Evolutionary conservation across 2,329 filamentous ascomycete species (phyloP), one percentile per base, ranked within the genome.

Genomic region (Cladosporium austrohemisphaericum): DNA sequence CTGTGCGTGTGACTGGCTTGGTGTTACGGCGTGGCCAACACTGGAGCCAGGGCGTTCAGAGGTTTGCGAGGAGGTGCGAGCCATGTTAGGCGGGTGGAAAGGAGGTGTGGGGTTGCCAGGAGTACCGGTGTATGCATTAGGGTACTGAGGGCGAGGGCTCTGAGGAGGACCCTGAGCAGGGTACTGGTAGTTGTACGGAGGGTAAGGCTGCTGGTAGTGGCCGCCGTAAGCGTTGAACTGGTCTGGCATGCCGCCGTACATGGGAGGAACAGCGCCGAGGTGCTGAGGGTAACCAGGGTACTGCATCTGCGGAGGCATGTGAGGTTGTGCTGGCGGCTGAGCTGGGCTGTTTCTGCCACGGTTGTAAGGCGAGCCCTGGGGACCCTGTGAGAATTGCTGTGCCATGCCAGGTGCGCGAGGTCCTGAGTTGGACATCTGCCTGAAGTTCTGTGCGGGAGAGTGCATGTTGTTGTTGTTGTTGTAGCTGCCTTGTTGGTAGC

Each of bases 61-160:
- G 49, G 86, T 78, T 68, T 93, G 87, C 2, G 89, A 94, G 2
- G 86, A 81, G 53, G 82, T 90, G 59, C 91, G 85, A 2, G 91
- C 93, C 85, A 95, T 91, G 32, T 74, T 72, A 51, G 80, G 72
- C 54, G 84, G 77, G 66, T 85, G 73, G 62, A 78, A 83, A 31
- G 77, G 75, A 49, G 69, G 68, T 36, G 72, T 74, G 57, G 72
- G 77, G 9, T 68, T 47, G 29, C 49, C 68, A 44, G 63, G 68
- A 13, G 73, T 71, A 48, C 71, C 71, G 55, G 67, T 71, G 66
- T 75, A 70, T 51, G 76, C 71, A 62, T 77, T 70, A 55, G 74
- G 71, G 62, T 75, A 69, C 16, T 58, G 54, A 7, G 66, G 66
- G 19, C 71, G 68, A 28, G 73, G 74, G 54, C 72, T 74, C 22